Evolutionary conservation across 805 yeast species (phyloP), one percentile per base, ranked within the genome.

Genomic region (Cyberlindnera euphorbiiphila): DNA sequence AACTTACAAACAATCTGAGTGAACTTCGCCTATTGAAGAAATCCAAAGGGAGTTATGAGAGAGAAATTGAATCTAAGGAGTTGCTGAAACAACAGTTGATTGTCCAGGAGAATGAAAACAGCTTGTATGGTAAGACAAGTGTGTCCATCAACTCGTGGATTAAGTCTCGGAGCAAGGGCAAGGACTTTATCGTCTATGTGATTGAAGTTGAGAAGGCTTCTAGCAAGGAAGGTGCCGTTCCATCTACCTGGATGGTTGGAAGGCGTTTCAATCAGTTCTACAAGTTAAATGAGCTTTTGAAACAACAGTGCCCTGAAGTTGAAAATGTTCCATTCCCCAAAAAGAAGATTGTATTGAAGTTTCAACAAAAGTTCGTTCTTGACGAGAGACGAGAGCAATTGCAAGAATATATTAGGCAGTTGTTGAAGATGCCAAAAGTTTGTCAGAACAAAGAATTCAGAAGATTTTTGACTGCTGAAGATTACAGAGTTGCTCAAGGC

Each of bases 161-260:
- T 9, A 75, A 68, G 16, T 67, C 68, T 10, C 54, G 62, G n/a
- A 79, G 76, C 25, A 61, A 68, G 20, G 78, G 81, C 0, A 72
- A 69, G 36, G 85, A 76, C 29, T 82, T 74, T 43, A 76, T 78
- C 5, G 64, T 84, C 34, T 89, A 89, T 59, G 71, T 86, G 20
- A 81, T 91, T 21, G 87, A 81, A 50, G 85, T 91, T 4, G 80
- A 78, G 36, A 81, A 78, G 55, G 63, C 52, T 9, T 43, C 41
- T 1, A 61, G 61, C 6, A 54, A 59, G 21, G 74, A 73, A 3
- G 69, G 65, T 3, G 56, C 63, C 7, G 68, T 71, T 5, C 65
- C 74, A 3, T 86, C 89, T 0, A 83, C 86, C 0, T 91, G 97
- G 97, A 77, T 85, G 36, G 84, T 88, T n/a, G 91, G 95, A 0